Percentiles rank a stretch among this genome's conserved stretches.
Conservation (phyloP, 805 yeast species). For the Huiozyma sinensis region DNA sequence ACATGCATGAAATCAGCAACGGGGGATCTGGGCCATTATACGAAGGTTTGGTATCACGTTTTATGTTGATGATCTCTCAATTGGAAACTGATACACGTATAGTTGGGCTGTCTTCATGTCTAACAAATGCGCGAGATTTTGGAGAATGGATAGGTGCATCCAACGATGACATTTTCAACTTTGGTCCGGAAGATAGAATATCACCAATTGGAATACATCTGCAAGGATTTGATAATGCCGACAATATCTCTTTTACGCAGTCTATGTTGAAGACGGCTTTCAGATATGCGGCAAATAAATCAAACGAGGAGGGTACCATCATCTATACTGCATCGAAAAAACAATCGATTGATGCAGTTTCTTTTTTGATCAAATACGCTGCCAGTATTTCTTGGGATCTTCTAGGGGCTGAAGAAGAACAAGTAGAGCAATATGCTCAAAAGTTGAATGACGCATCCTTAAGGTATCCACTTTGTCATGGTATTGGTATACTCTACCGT, state of each 20-base stretch:
- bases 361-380: conserved; percentile 33
- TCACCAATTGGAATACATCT: conserved; percentile 49
- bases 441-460: conserved; percentile 40
- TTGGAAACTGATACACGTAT: conserved; percentile 48
- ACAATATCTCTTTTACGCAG: conserved; percentile 29
- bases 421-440: conserved; percentile 6
- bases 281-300: conserved; percentile 29
- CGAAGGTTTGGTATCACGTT: conserved; percentile 61
- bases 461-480: conserved; percentile 36
- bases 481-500: conserved; percentile 54
- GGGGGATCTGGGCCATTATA: conserved; percentile 50
- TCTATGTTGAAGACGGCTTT: conserved; percentile 43
- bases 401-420: conserved; percentile 30
- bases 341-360: conserved; percentile 43
- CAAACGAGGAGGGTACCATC: conserved; percentile 28
- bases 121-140: conserved; percentile 66
- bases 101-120: conserved; percentile 57
- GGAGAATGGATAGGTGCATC: conserved; percentile 80
- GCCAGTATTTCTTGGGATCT: conserved; percentile 31
- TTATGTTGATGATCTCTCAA: conserved; percentile 60
- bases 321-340: conserved; percentile 51
- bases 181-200: conserved; percentile 50
- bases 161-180: conserved; percentile 54
- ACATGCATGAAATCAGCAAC: conserved; percentile 54
- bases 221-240: conserved; percentile 35